phyloP scores from a whole-genome alignment of 2,329 filamentous ascomycete species.

The Pyricularia sp. region DNA sequence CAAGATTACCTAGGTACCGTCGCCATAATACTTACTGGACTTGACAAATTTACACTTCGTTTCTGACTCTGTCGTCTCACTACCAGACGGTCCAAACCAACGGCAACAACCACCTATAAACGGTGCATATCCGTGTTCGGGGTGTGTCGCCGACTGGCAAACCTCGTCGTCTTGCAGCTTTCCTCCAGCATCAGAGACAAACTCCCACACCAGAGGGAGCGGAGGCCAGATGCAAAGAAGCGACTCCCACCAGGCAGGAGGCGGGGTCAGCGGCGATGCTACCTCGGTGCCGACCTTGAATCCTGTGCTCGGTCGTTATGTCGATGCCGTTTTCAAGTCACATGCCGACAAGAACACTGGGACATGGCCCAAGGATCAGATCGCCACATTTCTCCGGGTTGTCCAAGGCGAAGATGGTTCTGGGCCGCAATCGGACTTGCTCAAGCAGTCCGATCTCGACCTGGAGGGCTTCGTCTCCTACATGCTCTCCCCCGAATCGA shows the following conservation, averaged over 20 bases:
- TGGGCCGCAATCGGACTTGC: slow-evolving; percentile 14
- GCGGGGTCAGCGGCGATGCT: slow-evolving; percentile 32
- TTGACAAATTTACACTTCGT: background rate
- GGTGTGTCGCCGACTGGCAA: background rate
- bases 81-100: background rate
- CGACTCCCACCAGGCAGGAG: slow-evolving; percentile 31
- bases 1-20: background rate
- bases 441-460: slow-evolving; percentile 30
- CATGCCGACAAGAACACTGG: slow-evolving; percentile 30
- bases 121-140: background rate
- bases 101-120: background rate
- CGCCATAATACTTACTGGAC: too few relatives aligned
- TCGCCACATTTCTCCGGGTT: slow-evolving; percentile 34
- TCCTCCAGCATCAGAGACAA: background rate
- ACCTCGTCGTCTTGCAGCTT: background rate
- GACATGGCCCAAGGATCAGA: slow-evolving; percentile 35
- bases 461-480: slow-evolving; percentile 42
- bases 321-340: slow-evolving; percentile 35
- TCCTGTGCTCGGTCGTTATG: slow-evolving; percentile 27
- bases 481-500: slow-evolving; percentile 41
- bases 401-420: slow-evolving; percentile 35
- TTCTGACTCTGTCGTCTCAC: background rate
- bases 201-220: background rate
- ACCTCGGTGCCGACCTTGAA: slow-evolving; percentile 31
- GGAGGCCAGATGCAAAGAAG: background rate